These are phyloP conservation scores for Rhexocercosporidium sp. DNA, from an alignment of 2,329 filamentous ascomycete genomes.

Conservation along the genomic window DNA sequence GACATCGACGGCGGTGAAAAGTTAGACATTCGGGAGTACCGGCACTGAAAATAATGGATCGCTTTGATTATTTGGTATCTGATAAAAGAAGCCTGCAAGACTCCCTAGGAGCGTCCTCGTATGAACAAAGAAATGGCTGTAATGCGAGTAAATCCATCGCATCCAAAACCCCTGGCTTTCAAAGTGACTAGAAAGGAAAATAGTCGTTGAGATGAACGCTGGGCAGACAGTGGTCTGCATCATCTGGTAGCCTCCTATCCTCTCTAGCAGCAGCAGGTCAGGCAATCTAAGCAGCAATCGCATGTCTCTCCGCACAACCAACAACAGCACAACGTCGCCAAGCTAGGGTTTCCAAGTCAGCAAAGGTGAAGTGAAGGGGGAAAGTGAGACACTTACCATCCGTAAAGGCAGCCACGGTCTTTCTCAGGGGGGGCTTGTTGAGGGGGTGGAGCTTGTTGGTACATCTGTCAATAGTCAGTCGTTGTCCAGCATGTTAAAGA, in stretches of 20 bases:
- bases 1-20: neutral
- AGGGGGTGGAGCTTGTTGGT: conserved; percentile 13
- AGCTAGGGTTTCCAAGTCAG: neutral
- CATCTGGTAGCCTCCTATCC: neutral
- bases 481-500: neutral
- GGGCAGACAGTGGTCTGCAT: too few relatives aligned
- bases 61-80: neutral
- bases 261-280: conserved; percentile 10
- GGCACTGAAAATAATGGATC: neutral
- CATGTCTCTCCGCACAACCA: conserved; percentile 19
- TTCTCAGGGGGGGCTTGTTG: conserved; percentile 14
- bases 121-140: neutral
- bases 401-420: conserved; percentile 11
- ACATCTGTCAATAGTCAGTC: conserved; percentile 3
- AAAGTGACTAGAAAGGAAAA: neutral
- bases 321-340: conserved; percentile 20
- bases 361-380: neutral
- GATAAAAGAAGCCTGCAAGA: neutral
- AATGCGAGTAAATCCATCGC: neutral
- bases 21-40: neutral
- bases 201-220: neutral
- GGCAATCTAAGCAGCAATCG: conserved; percentile 19
- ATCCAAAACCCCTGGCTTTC: neutral
- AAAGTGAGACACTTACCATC: conserved; percentile 2
- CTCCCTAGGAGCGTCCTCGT: neutral